Evolutionary conservation across 75 land plant species (phyloP).

Genomic region (Pseudotsuga menziesii): DNA sequence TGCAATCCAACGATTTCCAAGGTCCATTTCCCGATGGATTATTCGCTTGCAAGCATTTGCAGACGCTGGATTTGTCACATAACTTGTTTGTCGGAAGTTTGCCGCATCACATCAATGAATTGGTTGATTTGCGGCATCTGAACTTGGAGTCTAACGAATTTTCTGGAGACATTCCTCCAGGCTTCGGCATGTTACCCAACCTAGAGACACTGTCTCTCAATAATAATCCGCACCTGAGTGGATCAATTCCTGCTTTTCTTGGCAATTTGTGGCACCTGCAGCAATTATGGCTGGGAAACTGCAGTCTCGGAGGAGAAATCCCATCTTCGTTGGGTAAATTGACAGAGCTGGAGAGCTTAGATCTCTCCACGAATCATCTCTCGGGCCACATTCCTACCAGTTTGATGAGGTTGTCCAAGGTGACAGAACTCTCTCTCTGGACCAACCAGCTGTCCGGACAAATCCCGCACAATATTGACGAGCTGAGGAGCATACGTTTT

Average conservation of each 20-base stretch:
- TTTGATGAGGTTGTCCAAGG: conserved; percentile 19
- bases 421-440: conserved; percentile 49
- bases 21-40: conserved; percentile 51
- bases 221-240: neutral
- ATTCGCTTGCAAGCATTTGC: conserved; percentile 19
- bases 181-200: conserved; percentile 39
- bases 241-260: neutral
- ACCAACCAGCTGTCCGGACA: conserved; percentile 67
- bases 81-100: conserved; percentile 35
- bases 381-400: conserved; percentile 48
- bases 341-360: conserved; percentile 29
- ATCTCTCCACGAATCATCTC: conserved; percentile 52
- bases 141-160: conserved; percentile 59
- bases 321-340: conserved; percentile 51
- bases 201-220: conserved; percentile 23
- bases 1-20: conserved; percentile 32
- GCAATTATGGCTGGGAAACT: conserved; percentile 28
- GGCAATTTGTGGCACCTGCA: conserved; percentile 12
- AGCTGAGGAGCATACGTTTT: conserved; percentile 24
- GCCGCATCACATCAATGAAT: conserved; percentile 35
- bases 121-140: conserved; percentile 39
- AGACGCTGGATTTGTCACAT: conserved; percentile 21
- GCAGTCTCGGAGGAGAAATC: conserved; percentile 48
- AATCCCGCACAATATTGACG: conserved; percentile 40
- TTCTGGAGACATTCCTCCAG: conserved; percentile 37